Conservation (phyloP, 2,329 filamentous ascomycete genomes). For the Trichophyton benhamiae region DNA sequence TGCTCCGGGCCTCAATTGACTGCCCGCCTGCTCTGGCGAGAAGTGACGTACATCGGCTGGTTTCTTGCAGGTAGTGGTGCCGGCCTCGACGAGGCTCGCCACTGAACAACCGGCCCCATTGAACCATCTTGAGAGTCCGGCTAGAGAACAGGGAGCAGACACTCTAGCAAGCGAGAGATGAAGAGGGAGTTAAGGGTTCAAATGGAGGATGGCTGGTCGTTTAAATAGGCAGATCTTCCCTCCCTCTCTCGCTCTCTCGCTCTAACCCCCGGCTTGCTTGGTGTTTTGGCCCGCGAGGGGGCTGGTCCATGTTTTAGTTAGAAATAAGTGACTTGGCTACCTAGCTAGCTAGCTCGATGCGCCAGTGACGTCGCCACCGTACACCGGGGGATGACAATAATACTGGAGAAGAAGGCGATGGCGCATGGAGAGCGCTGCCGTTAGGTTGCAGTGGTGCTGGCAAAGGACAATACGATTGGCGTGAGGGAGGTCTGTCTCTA, state of each 20-base stretch:
- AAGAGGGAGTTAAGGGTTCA: not conserved
- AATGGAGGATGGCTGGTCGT: not conserved
- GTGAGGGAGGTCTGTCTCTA: not conserved
- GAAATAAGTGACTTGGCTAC: too few relatives aligned
- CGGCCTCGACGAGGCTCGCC: slow-evolving; percentile 15
- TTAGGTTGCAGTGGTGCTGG: not conserved
- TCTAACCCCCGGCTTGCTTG: not conserved
- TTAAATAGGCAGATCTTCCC: not conserved
- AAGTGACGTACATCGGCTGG: slow-evolving; percentile 26
- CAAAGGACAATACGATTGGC: not conserved
- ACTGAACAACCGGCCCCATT: slow-evolving; percentile 27
- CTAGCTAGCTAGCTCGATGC: not conserved
- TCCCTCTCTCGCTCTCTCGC: too few relatives aligned
- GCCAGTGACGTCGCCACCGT: not conserved
- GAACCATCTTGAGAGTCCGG: slow-evolving; percentile 22
- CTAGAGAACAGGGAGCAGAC: not conserved
- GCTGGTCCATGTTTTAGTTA: not conserved
- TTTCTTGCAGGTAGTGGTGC: slow-evolving; percentile 25
- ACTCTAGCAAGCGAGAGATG: not conserved
- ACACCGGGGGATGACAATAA: not conserved
- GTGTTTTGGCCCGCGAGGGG: not conserved
- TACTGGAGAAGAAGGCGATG: too few relatives aligned
- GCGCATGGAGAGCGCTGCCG: not conserved
- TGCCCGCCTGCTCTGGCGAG: not conserved
- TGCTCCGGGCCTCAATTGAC: not conserved